phyloP scores from a whole-genome alignment of 495 filamentous ascomycete genomes.

The Aspergillus mulundensis region DNA sequence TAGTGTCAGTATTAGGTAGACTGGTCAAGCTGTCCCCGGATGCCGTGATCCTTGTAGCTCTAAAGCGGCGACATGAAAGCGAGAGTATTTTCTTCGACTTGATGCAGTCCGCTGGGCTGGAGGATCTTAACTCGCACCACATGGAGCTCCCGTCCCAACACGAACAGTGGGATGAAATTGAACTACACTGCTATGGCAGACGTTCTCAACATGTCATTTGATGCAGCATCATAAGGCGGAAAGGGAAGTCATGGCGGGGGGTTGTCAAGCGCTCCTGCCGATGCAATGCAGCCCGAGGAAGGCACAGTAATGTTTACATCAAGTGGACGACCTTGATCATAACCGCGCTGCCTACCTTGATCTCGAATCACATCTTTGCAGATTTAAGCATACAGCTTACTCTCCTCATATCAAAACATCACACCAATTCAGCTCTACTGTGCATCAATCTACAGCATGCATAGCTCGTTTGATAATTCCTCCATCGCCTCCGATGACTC shows the following conservation, averaged over 20 bases:
- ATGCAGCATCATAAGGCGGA: neutral
- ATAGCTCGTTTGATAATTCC: neutral
- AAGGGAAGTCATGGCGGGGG: neutral
- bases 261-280: too few relatives aligned
- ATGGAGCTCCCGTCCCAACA: slow-evolving; percentile 57
- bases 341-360: neutral
- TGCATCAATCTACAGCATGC: slow-evolving; percentile 1
- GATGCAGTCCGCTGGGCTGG: slow-evolving; percentile 58
- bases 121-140: slow-evolving; percentile 38
- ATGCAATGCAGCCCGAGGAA: too few relatives aligned
- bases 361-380: neutral
- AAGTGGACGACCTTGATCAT: neutral
- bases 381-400: slow-evolving; percentile 6
- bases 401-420: neutral
- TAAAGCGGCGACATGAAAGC: slow-evolving; percentile 81
- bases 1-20: slow-evolving; percentile 65
- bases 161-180: slow-evolving; percentile 53
- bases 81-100: slow-evolving; percentile 78
- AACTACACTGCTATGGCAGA: slow-evolving; percentile 51
- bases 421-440: neutral
- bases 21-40: slow-evolving; percentile 50
- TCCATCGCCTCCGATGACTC: slow-evolving; percentile 14
- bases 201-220: neutral
- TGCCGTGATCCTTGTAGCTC: slow-evolving; percentile 63
- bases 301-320: neutral